phyloP scores from a whole-genome alignment of 495 filamentous ascomycete species.

The Friedmanniomyces simplex region DNA sequence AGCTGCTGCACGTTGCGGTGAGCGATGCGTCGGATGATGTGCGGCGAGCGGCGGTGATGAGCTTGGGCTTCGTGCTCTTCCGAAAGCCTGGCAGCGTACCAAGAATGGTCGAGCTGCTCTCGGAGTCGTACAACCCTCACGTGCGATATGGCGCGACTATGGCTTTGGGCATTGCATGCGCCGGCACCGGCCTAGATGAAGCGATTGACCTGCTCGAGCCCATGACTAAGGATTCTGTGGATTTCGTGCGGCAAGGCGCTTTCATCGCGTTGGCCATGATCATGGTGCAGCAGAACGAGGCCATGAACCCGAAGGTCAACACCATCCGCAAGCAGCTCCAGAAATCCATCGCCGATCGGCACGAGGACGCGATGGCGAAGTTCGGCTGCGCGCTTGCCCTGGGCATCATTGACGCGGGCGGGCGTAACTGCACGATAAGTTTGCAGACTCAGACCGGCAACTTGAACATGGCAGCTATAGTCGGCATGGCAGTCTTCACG shows the following conservation, averaged over 20 bases:
- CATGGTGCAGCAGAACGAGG: slow-evolving; percentile 85
- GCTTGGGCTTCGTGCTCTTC: slow-evolving; percentile 97
- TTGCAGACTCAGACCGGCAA: slow-evolving; percentile 97
- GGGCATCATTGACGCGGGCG: slow-evolving; percentile 96
- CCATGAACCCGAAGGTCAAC: slow-evolving; percentile 59
- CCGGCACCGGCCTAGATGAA: slow-evolving; percentile 91
- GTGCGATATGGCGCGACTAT: slow-evolving; percentile 97
- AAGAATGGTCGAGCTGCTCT: slow-evolving; percentile 96
- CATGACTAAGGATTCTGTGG: slow-evolving; percentile 98
- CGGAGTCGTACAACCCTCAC: slow-evolving; percentile 97
- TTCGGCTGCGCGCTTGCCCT: slow-evolving; percentile 90
- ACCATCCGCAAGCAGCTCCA: slow-evolving; percentile 52
- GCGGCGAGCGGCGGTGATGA: slow-evolving; percentile 92
- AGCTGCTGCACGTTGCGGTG: slow-evolving; percentile 92
- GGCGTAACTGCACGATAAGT: slow-evolving; percentile 95
- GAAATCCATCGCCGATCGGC: slow-evolving; percentile 80
- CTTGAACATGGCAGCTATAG: slow-evolving; percentile 92
- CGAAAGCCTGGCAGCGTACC: slow-evolving; percentile 94
- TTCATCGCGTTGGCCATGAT: slow-evolving; percentile 94
- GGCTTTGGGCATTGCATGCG: slow-evolving; percentile 96
- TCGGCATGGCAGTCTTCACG: slow-evolving; percentile 95
- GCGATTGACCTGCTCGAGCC: slow-evolving; percentile 95
- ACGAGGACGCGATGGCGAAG: slow-evolving; percentile 99
- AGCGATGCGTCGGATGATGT: slow-evolving; percentile 99
- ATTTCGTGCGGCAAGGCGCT: slow-evolving; percentile 98